phyloP scores from a whole-genome alignment of 2,329 filamentous ascomycete genomes.

The Beauveria sp. region DNA sequence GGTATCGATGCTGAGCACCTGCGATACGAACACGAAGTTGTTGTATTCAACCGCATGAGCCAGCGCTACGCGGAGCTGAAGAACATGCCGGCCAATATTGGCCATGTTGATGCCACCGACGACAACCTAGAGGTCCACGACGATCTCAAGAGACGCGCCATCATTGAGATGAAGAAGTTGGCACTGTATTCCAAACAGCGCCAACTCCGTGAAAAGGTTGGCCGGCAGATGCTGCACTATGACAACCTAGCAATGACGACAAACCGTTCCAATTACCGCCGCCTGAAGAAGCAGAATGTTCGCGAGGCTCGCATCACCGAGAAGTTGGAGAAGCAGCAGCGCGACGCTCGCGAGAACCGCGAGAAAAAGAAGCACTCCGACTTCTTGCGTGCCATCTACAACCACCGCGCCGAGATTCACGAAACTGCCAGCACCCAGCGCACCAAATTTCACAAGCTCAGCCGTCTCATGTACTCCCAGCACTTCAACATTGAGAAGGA shows the following conservation, averaged over 20 bases:
- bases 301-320: constrained; percentile 95
- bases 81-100: constrained; percentile 74
- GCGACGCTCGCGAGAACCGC: constrained; percentile 87
- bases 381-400: constrained; percentile 79
- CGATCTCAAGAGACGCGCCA: constrained; percentile 74
- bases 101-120: constrained; percentile 75
- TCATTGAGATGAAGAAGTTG: constrained; percentile 93
- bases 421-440: constrained; percentile 60
- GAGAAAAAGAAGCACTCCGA: constrained; percentile 97
- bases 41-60: constrained; percentile 84
- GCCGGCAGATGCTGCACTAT: constrained; percentile 87
- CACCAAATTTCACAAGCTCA: constrained; percentile 75
- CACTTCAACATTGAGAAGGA: constrained; percentile 98
- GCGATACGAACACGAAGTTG: constrained; percentile 77
- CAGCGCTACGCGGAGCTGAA: constrained; percentile 80
- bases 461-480: constrained; percentile 79
- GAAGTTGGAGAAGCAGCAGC: constrained; percentile 98
- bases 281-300: constrained; percentile 95
- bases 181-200: constrained; percentile 84
- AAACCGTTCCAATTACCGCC: constrained; percentile 81
- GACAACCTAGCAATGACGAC: constrained; percentile 97
- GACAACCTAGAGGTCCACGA: constrained; percentile 64
- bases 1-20: constrained; percentile 83
- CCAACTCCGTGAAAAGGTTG: constrained; percentile 75
- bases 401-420: constrained; percentile 71